phyloP scores from a whole-genome alignment of 2,329 filamentous ascomycete species.

The Orbilia oligospora region DNA sequence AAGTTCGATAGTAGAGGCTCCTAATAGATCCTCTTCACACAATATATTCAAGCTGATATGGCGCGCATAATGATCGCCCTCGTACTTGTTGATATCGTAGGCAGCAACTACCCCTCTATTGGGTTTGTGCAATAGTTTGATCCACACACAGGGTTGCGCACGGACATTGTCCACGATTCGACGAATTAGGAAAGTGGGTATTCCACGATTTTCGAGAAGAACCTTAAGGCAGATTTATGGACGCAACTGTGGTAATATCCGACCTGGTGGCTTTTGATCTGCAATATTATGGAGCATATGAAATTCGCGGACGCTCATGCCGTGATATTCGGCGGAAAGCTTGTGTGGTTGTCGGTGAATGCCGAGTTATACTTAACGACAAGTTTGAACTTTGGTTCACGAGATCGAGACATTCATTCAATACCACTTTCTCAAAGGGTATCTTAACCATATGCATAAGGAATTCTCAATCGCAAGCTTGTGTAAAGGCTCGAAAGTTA shows the following conservation, averaged over 20 bases:
- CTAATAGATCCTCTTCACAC: not conserved
- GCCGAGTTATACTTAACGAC: not conserved
- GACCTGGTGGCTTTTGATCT: not conserved
- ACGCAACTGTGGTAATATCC: conserved; percentile 17
- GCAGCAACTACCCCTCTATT: conserved; percentile 8
- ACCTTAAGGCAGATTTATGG: not conserved
- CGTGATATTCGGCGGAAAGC: conserved; percentile 15
- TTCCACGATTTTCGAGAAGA: conserved; percentile 17
- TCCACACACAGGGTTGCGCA: not conserved
- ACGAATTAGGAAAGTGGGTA: conserved; percentile 23
- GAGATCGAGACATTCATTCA: not conserved
- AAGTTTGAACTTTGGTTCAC: not conserved
- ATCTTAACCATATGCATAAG: not conserved
- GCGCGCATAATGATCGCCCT: not conserved
- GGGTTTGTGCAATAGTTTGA: not conserved
- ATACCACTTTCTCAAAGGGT: conserved; percentile 9
- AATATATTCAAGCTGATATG: not conserved
- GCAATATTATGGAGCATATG: not conserved
- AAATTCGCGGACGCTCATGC: not conserved
- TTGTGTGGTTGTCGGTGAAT: conserved; percentile 3
- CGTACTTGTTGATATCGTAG: not conserved
- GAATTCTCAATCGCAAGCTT: not conserved
- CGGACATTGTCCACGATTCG: not conserved
- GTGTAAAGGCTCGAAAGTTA: not conserved
- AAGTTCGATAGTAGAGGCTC: not conserved